Percentiles rank a stretch among this genome's conserved stretches.
Evolutionary conservation across 1,284 basidiomycete genomes (phyloP).

Genomic region (Agaricales sp.): DNA sequence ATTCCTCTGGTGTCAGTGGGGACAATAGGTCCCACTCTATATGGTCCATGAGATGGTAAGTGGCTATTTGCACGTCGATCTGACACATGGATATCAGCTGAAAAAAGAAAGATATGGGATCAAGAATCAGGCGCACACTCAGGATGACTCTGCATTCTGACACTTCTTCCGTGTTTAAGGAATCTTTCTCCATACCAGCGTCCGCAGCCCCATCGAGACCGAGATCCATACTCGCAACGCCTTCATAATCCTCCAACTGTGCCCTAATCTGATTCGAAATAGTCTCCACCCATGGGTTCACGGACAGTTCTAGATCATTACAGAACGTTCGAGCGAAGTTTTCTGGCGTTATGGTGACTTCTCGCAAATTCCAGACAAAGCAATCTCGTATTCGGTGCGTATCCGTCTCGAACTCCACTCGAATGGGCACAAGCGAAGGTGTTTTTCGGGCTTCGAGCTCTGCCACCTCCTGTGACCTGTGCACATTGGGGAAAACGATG

Average conservation of each 20-base stretch:
- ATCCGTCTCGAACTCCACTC: constrained; percentile 91
- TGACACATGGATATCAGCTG: constrained; percentile 21
- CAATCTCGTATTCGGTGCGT: constrained; percentile 87
- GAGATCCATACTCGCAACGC: constrained; percentile 70
- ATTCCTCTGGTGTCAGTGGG: constrained; percentile 81
- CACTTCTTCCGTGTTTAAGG: constrained; percentile 44
- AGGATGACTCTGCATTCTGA: constrained; percentile 86
- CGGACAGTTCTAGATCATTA: constrained; percentile 75
- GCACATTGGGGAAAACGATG: neutral
- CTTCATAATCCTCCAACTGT: constrained; percentile 84
- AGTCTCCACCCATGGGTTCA: constrained; percentile 64
- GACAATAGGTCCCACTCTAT: constrained; percentile 98
- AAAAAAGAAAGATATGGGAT: constrained; percentile 9
- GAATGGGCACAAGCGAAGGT: constrained; percentile 79
- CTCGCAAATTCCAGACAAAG: constrained; percentile 94
- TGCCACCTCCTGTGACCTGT: constrained; percentile 57
- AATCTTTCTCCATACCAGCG: constrained; percentile 26
- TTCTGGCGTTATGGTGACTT: constrained; percentile 72
- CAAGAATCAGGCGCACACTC: constrained; percentile 42
- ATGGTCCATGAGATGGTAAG: constrained; percentile 85
- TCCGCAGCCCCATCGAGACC: constrained; percentile 51
- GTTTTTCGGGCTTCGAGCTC: constrained; percentile 53
- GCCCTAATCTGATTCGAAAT: constrained; percentile 82
- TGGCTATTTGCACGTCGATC: constrained; percentile 97
- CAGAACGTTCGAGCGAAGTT: constrained; percentile 83